phyloP scores from a whole-genome alignment of 306 rosid genomes.

The Quercus mongolica region DNA sequence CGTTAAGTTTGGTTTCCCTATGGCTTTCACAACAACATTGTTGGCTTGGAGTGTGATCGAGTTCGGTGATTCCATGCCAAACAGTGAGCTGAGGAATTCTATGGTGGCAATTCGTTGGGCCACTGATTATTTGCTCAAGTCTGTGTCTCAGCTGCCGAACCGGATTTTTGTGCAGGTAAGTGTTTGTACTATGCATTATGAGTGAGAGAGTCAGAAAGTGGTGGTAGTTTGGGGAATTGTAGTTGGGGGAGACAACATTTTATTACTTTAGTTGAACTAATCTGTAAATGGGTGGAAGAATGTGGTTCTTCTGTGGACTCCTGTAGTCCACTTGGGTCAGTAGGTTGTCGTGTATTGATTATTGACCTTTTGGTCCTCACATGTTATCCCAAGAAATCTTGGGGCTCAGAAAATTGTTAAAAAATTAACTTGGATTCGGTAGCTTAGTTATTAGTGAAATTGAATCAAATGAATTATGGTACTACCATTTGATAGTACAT shows the following conservation, averaged over 20 bases:
- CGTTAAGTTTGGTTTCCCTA: slow-evolving; percentile 81
- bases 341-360: slow-evolving; percentile 5
- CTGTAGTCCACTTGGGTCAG: slow-evolving; percentile 3
- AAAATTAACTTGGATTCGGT: no score
- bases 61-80: slow-evolving; percentile 82
- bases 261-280: slow-evolving; percentile 12
- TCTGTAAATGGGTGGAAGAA: not conserved
- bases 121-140: slow-evolving; percentile 79
- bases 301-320: slow-evolving; percentile 5
- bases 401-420: no score
- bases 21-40: slow-evolving; percentile 95
- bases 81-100: slow-evolving; percentile 48
- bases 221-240: not conserved
- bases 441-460: no score
- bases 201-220: not conserved
- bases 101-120: slow-evolving; percentile 81
- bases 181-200: not conserved
- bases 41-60: slow-evolving; percentile 92
- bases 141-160: slow-evolving; percentile 67
- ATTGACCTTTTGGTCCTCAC: slow-evolving; percentile 2
- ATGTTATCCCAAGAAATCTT: not conserved
- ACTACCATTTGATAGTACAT: no score
- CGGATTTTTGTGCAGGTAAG: slow-evolving; percentile 89
- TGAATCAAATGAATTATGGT: no score
- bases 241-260: not conserved